Evolutionary conservation across 2,329 filamentous ascomycete species (phyloP), one percentile per base, ranked within the genome.

Genomic region (Stenocarpella maydis): DNA sequence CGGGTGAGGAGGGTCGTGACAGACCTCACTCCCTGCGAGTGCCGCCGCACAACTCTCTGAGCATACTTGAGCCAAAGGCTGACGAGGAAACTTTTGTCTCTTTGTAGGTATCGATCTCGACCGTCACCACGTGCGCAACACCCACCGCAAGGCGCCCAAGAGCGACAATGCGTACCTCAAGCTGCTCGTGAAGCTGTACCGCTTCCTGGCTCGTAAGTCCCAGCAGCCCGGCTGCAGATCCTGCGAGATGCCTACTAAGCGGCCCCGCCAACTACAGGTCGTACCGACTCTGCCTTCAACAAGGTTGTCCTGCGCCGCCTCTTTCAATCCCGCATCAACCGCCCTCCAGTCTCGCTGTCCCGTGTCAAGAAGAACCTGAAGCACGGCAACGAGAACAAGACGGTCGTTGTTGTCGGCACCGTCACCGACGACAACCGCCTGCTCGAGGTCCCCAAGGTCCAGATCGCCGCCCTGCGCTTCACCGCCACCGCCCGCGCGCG

Each of bases 241-340:
- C 9, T 28, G 52, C 52, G 9, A 37, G 2, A 4, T 10, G 21
- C 2, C 43, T 14, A 28, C 53, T 71, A 54, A 69, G 49, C 3
- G 31, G 34, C 34, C 17, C 52, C 14, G 19, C 39, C 37, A 17
- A 49, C 55, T 4, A 54, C 78, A 97, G 93, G 94, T 86, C 95
- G 96, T 82, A 99, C 96, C 82, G 96, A 98, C 84, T 90, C 94
- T 75, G 90, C 89, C 86, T 99, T 99, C 93, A 99, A 99, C 92
- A 97, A 97, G 89, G 93, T 96, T 80, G 90, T 99, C 81, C 93
- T 99, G 80, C 94, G 95, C 83, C 93, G 96, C 80, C 92, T 99
- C 73, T 97, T 97, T 82, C 97, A 96, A 93, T 97, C 94, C 84
- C 94, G 95, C 86, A 97, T 97, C 87, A 98, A 98, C 92, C 92